These are phyloP conservation scores for Alternaria incomplexa DNA, from an alignment of 2,329 filamentous ascomycete genomes.

Conservation along the genomic window DNA sequence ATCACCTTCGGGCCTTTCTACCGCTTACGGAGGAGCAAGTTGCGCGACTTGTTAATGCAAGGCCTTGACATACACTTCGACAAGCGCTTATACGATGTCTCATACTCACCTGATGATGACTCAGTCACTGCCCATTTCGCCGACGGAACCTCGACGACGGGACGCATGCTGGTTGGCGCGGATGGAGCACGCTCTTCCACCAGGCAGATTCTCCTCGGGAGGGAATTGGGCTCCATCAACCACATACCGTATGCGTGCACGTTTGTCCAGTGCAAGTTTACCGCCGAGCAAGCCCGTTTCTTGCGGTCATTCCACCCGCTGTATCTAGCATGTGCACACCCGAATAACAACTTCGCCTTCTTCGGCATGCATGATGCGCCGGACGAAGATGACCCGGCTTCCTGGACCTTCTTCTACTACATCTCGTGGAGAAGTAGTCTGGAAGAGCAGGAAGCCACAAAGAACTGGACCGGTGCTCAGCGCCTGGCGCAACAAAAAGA, in stretches of 20 bases:
- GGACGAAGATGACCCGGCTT: constrained; percentile 46
- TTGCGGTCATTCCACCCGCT: constrained; percentile 55
- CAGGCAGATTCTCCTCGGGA: constrained; percentile 37
- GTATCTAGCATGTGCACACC: constrained; percentile 53
- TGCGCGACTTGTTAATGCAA: constrained; percentile 39
- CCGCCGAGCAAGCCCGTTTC: constrained; percentile 52
- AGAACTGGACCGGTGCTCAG: constrained; percentile 43
- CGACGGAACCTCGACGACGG: constrained; percentile 40
- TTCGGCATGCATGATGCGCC: constrained; percentile 54
- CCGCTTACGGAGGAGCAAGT: constrained; percentile 43
- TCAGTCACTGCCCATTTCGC: constrained; percentile 45
- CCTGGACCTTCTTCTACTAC: constrained; percentile 57
- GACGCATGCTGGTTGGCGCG: constrained; percentile 45
- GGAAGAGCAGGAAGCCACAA: constrained; percentile 51
- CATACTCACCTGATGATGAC: constrained; percentile 37
- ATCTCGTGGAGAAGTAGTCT: constrained; percentile 52
- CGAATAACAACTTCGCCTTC: constrained; percentile 53
- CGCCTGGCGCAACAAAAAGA: constrained; percentile 51
- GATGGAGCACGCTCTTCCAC: constrained; percentile 45
- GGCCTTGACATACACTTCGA: constrained; percentile 44
- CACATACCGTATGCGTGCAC: constrained; percentile 54
- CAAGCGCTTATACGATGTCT: constrained; percentile 48
- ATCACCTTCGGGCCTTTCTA: constrained; percentile 46
- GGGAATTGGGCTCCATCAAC: constrained; percentile 38
- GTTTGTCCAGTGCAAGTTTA: constrained; percentile 53